Conservation (phyloP, 2,329 filamentous ascomycete genomes). For the Xylariaceae sp. region DNA sequence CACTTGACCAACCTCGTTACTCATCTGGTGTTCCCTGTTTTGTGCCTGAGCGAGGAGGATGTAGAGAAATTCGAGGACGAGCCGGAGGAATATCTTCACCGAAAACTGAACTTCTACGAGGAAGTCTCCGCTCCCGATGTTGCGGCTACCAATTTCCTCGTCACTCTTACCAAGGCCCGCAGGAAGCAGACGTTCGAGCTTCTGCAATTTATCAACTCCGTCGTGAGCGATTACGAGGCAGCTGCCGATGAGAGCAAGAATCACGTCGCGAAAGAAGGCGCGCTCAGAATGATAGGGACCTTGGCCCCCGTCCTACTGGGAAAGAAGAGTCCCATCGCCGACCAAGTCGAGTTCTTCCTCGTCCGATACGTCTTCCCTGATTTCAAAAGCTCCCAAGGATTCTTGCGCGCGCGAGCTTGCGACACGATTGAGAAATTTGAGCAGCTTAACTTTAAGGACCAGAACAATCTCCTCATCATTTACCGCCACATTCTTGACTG, state of each 20-base stretch:
- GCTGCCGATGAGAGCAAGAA: slow-evolving; percentile 86
- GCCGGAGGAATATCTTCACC: slow-evolving; percentile 93
- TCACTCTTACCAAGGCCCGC: slow-evolving; percentile 88
- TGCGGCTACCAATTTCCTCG: slow-evolving; percentile 92
- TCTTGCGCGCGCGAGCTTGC: slow-evolving; percentile 88
- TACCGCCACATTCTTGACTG: slow-evolving; percentile 96
- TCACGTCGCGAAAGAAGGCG: slow-evolving; percentile 92
- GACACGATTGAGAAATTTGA: slow-evolving; percentile 98
- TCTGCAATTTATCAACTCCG: slow-evolving; percentile 87
- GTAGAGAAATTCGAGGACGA: slow-evolving; percentile 91
- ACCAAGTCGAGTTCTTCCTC: slow-evolving; percentile 97
- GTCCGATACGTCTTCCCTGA: slow-evolving; percentile 98
- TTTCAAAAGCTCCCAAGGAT: slow-evolving; percentile 88
- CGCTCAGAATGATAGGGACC: slow-evolving; percentile 94
- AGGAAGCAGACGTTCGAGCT: slow-evolving; percentile 96
- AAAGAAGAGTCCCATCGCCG: slow-evolving; percentile 97
- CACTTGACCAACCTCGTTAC: slow-evolving; percentile 91
- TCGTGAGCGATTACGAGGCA: slow-evolving; percentile 88
- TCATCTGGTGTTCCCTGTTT: slow-evolving; percentile 90
- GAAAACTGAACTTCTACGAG: slow-evolving; percentile 97
- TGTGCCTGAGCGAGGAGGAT: slow-evolving; percentile 89
- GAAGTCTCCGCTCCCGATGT: slow-evolving; percentile 94
- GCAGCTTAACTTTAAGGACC: slow-evolving; percentile 93
- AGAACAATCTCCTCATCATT: slow-evolving; percentile 90
- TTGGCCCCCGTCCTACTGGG: slow-evolving; percentile 89